Evolutionary conservation across 257 asterid genomes (phyloP).

Genomic region (Misopates orontium): DNA sequence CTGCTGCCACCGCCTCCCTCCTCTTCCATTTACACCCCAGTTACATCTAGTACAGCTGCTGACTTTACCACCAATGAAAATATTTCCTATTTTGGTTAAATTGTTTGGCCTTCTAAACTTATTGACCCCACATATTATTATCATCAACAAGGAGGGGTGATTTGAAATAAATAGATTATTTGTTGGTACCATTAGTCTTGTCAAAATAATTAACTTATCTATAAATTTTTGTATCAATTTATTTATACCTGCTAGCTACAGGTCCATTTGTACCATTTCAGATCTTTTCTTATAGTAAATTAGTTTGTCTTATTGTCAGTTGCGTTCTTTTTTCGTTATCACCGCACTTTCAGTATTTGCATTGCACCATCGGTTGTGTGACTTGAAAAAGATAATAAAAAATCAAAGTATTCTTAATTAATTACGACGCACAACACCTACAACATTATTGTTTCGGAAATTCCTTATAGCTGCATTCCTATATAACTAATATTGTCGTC

Average conservation of each 20-base stretch:
- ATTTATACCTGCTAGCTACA: not conserved
- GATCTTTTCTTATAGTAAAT: not conserved
- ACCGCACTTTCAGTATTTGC: too few relatives aligned
- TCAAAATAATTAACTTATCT: slow-evolving; percentile 7
- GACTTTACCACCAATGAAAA: slow-evolving; percentile 54
- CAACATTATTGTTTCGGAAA: too few relatives aligned
- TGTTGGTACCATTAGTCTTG: slow-evolving; percentile 20
- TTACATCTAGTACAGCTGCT: slow-evolving; percentile 37
- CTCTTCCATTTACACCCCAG: slow-evolving; percentile 47
- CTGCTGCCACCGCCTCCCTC: slow-evolving; percentile 39
- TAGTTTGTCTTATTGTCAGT: too few relatives aligned
- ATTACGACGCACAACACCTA: not conserved
- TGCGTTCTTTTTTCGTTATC: too few relatives aligned
- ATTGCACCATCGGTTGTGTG: too few relatives aligned
- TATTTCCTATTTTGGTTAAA: slow-evolving; percentile 62
- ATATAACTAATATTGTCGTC: too few relatives aligned
- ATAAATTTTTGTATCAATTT: slow-evolving; percentile 18
- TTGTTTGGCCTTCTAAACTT: slow-evolving; percentile 25
- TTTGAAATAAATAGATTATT: slow-evolving; percentile 25
- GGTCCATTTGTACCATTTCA: not conserved
- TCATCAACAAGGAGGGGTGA: slow-evolving; percentile 14
- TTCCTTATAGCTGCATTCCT: too few relatives aligned
- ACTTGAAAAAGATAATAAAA: too few relatives aligned
- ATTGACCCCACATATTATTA: slow-evolving; percentile 1
- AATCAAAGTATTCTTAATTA: too few relatives aligned